Percentiles rank a stretch among this genome's conserved stretches.
Conservation (phyloP, 768 basidiomycete genomes). For the Podaxis sp. region DNA sequence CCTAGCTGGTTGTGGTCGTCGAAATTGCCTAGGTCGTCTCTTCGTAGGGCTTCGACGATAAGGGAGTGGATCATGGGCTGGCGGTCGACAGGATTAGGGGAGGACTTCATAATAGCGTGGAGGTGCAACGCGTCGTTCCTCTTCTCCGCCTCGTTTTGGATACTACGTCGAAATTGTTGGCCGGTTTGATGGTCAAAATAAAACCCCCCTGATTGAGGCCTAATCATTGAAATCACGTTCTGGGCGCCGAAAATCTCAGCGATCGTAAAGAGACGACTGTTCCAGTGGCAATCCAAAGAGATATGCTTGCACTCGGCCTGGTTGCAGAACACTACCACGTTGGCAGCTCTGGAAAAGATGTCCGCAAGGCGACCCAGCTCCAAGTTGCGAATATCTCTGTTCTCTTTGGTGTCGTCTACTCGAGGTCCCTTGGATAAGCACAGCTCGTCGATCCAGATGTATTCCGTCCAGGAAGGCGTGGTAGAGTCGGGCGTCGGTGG, state of each 20-base stretch:
- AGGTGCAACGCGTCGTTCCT: conserved; percentile 14
- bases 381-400: conserved; percentile 9
- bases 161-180: conserved; percentile 3
- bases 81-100: conserved; percentile 16
- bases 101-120: conserved; percentile 21
- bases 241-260: conserved; percentile 21
- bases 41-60: conserved; percentile 21
- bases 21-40: conserved; percentile 17
- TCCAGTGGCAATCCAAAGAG: conserved; percentile 18
- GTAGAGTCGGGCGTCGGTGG: neutral
- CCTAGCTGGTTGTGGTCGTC: conserved; percentile 19
- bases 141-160: conserved; percentile 3
- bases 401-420: neutral
- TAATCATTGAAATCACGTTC: conserved; percentile 15
- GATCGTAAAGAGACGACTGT: conserved; percentile 19
- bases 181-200: neutral
- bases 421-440: conserved; percentile 9
- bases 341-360: conserved; percentile 18
- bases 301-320: conserved; percentile 18
- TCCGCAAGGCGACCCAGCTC: conserved; percentile 23
- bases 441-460: conserved; percentile 14
- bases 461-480: neutral
- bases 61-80: conserved; percentile 22
- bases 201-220: neutral
- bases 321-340: conserved; percentile 21